Conservation (phyloP, 2,329 filamentous ascomycete species). For the Verticillium longisporum region DNA sequence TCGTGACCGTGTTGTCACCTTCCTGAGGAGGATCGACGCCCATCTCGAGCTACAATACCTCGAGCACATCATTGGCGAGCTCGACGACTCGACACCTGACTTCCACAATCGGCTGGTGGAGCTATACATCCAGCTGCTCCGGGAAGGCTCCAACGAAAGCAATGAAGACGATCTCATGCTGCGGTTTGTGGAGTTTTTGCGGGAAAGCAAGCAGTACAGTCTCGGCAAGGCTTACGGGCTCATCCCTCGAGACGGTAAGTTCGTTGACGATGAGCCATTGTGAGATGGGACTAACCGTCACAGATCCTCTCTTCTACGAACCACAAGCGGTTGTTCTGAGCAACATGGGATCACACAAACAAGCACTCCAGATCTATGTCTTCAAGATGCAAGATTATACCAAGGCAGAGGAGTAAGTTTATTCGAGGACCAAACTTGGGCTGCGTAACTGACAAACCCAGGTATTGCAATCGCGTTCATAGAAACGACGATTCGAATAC, state of each 20-base stretch:
- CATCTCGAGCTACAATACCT: constrained; percentile 74
- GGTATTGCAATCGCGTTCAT: constrained; percentile 86
- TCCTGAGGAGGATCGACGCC: constrained; percentile 62
- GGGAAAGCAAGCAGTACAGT: constrained; percentile 73
- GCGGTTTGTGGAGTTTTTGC: constrained; percentile 68
- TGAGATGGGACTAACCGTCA: constrained; percentile 7
- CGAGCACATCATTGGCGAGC: constrained; percentile 83
- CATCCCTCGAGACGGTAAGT: constrained; percentile 71
- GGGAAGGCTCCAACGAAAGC: constrained; percentile 26
- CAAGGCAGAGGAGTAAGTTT: constrained; percentile 82
- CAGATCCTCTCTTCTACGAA: constrained; percentile 82
- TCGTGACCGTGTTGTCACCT: constrained; percentile 66
- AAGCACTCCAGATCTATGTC: constrained; percentile 95
- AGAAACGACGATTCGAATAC: constrained; percentile 44
- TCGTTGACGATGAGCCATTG: background rate
- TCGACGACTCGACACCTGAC: constrained; percentile 76
- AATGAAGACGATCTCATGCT: constrained; percentile 49
- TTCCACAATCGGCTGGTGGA: constrained; percentile 82
- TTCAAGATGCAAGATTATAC: constrained; percentile 82
- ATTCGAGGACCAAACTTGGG: background rate
- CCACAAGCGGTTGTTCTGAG: constrained; percentile 84
- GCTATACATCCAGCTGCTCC: constrained; percentile 55
- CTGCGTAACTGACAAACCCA: constrained; percentile 25
- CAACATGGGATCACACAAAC: constrained; percentile 92
- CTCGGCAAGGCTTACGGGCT: constrained; percentile 68